Evolutionary conservation across 1,284 basidiomycete genomes (phyloP), one percentile per base, ranked within the genome.

Genomic region (Puccinia coronata): DNA sequence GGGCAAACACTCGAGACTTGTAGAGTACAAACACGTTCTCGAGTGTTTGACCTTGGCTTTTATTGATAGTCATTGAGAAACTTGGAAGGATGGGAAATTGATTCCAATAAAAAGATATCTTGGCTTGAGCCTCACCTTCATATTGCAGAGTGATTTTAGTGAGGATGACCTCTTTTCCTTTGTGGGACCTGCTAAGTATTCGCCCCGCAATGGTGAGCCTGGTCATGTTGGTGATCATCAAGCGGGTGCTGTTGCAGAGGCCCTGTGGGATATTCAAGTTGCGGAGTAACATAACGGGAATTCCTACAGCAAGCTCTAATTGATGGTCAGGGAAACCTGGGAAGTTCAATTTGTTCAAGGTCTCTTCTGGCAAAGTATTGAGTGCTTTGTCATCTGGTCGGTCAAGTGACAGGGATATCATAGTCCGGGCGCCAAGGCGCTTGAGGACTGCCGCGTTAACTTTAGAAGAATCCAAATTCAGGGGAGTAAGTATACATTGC

Each of bases 21-120:
- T 88, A 79, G 82, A 88, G 84, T 83, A 78, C 36, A n/a, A 11
- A 14, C 5, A 63, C 59, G 8, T 34, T 3, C 14, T 8, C 16
- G 6, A 43, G 16, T 8, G 43, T 43, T 43, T 43, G 43, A 43
- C 43, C 43, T 43, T 43, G 43, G 16, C 43, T 43, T 82, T 83
- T 88, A 83, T 89, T 88, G 81, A 89, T 87, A 6, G 85, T 87
- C 75, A 88, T 86, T 8, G 87, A 85, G 85, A 88, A 88, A 6
- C 87, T 87, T 0, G 88, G 84, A 0, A 83, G 83, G 0, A 88
- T 83, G 20, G 88, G 88, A 83, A 88, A 88, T 82, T 88, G 88
- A 3, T 82, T 81, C 9, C 86, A 84, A 23, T 70, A 69, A 9
- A 88, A 82, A 2, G 73, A 71, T 76, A 86, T 87, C 4, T 82